Evolutionary conservation across 2,329 filamentous ascomycete species (phyloP), one percentile per base, ranked within the genome.

Genomic region (Monilinia aucupariae): DNA sequence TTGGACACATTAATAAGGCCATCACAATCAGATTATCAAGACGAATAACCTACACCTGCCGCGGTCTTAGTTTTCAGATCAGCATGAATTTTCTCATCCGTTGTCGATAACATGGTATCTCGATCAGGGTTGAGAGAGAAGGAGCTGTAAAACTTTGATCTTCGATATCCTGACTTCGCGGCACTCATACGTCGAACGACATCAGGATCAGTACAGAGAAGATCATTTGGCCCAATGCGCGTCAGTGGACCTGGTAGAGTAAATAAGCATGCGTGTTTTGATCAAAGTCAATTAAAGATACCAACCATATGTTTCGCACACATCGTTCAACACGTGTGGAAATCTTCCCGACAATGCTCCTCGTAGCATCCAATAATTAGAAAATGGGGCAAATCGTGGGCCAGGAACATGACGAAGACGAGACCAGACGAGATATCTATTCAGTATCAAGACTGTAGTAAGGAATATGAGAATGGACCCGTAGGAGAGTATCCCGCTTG

Each of bases 101-200:
- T 75, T 45, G 78, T 74, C 0, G 80, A 82, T 43, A 84, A 78
- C 7, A 85, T 76, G 64, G 81, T 83, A 65, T 84, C 79, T 32
- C 78, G 74, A n/a, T 79, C 76, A 1, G 81, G 79, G 63, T 85
- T 79, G 64, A 87, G 76, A 17, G 78, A 77, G 62, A 80, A 75
- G 5, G 76, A 78, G 63, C 77, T 74, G 68, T 83, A 70, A 65
- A 66, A 71, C 12, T 63, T 54, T 12, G 65, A 68, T 51, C 68
- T 58, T 10, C 41, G 54, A 62, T 73, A 72, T 32, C 55, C 43
- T 15, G 68, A 71, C 12, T 68, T 64, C 15, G 64, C 66, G 30
- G 67, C 62, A 37, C 54, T 60, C 56, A 71, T 71, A n/a, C 67
- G 62, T 32, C 65, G 63, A 9, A 69, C 47, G 4, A 70, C 22